phyloP scores from a whole-genome alignment of 1,284 basidiomycete species.

The Moesziomyces globuligerus region DNA sequence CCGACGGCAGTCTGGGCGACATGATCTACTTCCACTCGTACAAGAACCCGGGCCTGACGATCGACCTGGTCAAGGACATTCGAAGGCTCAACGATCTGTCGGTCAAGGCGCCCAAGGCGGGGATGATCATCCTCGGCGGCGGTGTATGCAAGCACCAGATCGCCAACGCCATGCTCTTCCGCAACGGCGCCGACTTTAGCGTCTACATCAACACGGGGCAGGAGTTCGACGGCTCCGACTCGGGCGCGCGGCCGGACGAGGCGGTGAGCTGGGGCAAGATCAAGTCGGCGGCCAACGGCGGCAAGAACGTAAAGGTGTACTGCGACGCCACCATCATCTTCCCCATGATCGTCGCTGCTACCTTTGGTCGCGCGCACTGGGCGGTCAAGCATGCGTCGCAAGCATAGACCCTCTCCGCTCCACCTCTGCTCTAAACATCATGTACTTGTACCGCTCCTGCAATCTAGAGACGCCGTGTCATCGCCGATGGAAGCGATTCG shows the following conservation, averaged over 20 bases:
- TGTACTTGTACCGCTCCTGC: conserved; percentile 22
- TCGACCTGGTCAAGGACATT: conserved; percentile 96
- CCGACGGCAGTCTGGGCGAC: conserved; percentile 96
- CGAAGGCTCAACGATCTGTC: conserved; percentile 89
- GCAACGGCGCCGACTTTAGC: conserved; percentile 96
- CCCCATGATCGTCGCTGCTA: conserved; percentile 85
- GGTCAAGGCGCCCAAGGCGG: conserved; percentile 88
- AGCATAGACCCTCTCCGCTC: conserved; percentile 1
- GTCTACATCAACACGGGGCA: conserved; percentile 99
- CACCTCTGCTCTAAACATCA: no score
- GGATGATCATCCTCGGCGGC: conserved; percentile 97
- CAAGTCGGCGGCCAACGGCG: conserved; percentile 74
- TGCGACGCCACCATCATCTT: conserved; percentile 89
- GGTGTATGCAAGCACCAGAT: conserved; percentile 99
- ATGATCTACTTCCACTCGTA: conserved; percentile 98
- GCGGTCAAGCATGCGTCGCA: conserved; percentile 4
- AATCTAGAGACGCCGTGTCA: no score
- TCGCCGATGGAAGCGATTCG: no score
- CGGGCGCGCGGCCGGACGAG: conserved; percentile 95
- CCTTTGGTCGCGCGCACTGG: conserved; percentile 72
- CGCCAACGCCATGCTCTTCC: conserved; percentile 97
- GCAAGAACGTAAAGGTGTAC: conserved; percentile 85
- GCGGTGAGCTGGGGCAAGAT: conserved; percentile 99
- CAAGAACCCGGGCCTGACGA: conserved; percentile 78
- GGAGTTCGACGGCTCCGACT: conserved; percentile 98